Percentiles rank a stretch among this genome's conserved stretches.
These are phyloP conservation scores for Amaranthus tricolor DNA, from an alignment of 179 eudicot genomes.

Conservation along the genomic window DNA sequence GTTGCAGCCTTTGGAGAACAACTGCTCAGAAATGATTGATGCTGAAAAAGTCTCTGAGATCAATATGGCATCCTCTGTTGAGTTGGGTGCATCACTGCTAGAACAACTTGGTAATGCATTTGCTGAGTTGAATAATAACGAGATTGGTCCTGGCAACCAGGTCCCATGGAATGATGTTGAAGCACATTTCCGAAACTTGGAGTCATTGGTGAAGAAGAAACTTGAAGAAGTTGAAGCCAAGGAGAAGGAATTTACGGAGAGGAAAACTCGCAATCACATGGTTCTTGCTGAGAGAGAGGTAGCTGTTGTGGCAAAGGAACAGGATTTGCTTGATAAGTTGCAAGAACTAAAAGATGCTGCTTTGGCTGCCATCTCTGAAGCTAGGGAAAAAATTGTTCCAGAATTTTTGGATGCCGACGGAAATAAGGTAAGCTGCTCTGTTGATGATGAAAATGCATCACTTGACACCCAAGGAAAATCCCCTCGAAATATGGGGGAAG, in stretches of 20 bases:
- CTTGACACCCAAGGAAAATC: constrained; percentile 35
- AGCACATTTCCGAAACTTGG: constrained; percentile 43
- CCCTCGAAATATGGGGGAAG: constrained; percentile 37
- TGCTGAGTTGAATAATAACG: constrained; percentile 46
- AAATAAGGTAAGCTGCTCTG: constrained; percentile 52
- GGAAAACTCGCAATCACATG: constrained; percentile 33
- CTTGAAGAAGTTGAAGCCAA: constrained; percentile 45
- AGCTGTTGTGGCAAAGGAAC: constrained; percentile 56
- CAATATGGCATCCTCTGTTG: constrained; percentile 30
- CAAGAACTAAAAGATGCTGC: constrained; percentile 73
- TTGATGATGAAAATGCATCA: constrained; percentile 41
- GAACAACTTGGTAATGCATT: constrained; percentile 55
- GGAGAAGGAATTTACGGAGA: constrained; percentile 45
- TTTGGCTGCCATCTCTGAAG: constrained; percentile 50
- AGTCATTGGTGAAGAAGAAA: constrained; percentile 39
- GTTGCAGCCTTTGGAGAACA: constrained; percentile 28
- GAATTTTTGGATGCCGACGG: constrained; percentile 30
- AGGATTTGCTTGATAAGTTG: constrained; percentile 46
- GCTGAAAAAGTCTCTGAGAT: constrained; percentile 22
- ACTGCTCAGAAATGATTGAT: constrained; percentile 39
- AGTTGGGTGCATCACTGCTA: constrained; percentile 36
- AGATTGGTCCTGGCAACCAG: constrained; percentile 25
- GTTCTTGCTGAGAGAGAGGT: constrained; percentile 48
- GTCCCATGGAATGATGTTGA: constrained; percentile 45
- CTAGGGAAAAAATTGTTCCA: constrained; percentile 32